phyloP scores from a whole-genome alignment of 2,329 filamentous ascomycete genomes.

The Fusarium azukiicola region DNA sequence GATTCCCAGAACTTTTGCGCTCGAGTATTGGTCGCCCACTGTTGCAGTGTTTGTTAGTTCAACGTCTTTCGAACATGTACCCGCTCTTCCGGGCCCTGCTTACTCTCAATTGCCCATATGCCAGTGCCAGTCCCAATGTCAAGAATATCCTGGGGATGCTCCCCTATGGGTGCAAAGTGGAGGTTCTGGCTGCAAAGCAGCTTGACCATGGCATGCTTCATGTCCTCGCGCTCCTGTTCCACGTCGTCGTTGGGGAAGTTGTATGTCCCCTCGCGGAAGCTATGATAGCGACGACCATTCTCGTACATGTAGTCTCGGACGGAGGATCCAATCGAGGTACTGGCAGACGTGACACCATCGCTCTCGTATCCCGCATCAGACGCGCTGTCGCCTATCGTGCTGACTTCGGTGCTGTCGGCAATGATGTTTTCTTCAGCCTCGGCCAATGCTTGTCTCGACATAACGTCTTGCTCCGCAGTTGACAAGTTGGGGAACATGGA shows the following conservation, averaged over 20 bases:
- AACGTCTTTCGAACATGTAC: neutral
- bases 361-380: conserved; percentile 65
- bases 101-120: conserved; percentile 79
- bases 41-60: conserved; percentile 38
- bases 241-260: conserved; percentile 80
- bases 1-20: conserved; percentile 67
- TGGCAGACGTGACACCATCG: conserved; percentile 60
- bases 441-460: conserved; percentile 61
- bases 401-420: conserved; percentile 58
- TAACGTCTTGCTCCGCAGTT: conserved; percentile 59
- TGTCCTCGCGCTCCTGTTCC: conserved; percentile 79
- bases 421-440: conserved; percentile 63
- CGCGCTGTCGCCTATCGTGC: conserved; percentile 42
- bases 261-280: conserved; percentile 75
- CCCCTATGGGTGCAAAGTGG: conserved; percentile 74
- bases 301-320: conserved; percentile 75
- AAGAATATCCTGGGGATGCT: conserved; percentile 72
- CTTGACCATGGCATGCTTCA: conserved; percentile 76
- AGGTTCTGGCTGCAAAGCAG: conserved; percentile 70
- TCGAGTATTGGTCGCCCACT: conserved; percentile 71
- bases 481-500: conserved; percentile 63
- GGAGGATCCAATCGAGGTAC: conserved; percentile 63
- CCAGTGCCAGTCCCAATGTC: conserved; percentile 80
- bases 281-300: conserved; percentile 80
- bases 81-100: conserved; percentile 32